Percentiles rank a stretch among this genome's conserved stretches.
Conservation (phyloP, 768 basidiomycete genomes). For the Xanthoconium stramineum region DNA sequence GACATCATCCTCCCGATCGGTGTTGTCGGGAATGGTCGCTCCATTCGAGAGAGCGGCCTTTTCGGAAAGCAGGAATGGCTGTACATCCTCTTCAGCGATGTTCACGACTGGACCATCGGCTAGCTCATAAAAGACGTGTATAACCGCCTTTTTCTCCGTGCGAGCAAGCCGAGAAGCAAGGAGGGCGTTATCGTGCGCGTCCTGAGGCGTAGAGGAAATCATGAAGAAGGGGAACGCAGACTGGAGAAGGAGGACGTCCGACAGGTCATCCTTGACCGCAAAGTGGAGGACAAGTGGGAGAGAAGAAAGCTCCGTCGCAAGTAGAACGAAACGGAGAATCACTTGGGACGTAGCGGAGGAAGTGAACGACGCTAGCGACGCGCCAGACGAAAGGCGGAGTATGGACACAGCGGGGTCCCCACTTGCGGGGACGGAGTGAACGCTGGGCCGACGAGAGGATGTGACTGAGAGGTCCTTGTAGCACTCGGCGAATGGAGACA, state of each 20-base stretch:
- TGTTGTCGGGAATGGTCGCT: conserved; percentile 22
- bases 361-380: conserved; percentile 59
- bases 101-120: conserved; percentile 43
- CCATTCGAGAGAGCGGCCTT: conserved; percentile 32
- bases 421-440: conserved; percentile 55
- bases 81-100: conserved; percentile 56
- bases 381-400: conserved; percentile 40
- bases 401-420: conserved; percentile 63
- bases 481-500: conserved; percentile 38
- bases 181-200: conserved; percentile 88
- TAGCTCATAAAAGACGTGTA: conserved; percentile 73
- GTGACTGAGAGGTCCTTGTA: conserved; percentile 32
- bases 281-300: conserved; percentile 71
- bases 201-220: conserved; percentile 70
- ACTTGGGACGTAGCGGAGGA: conserved; percentile 48
- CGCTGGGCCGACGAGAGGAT: conserved; percentile 38
- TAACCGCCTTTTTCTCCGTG: conserved; percentile 67
- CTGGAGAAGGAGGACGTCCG: conserved; percentile 72
- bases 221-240: conserved; percentile 80
- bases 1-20: background rate
- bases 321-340: conserved; percentile 59
- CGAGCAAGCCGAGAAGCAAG: conserved; percentile 80
- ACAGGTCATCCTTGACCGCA: conserved; percentile 61
- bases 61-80: conserved; percentile 55
- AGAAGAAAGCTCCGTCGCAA: conserved; percentile 64